A percentile compares a stretch with the other conserved stretches of the same genome.
Evolutionary conservation across 2,329 filamentous ascomycete genomes (phyloP).

Genomic region (Aspergillus pseudonomiae): DNA sequence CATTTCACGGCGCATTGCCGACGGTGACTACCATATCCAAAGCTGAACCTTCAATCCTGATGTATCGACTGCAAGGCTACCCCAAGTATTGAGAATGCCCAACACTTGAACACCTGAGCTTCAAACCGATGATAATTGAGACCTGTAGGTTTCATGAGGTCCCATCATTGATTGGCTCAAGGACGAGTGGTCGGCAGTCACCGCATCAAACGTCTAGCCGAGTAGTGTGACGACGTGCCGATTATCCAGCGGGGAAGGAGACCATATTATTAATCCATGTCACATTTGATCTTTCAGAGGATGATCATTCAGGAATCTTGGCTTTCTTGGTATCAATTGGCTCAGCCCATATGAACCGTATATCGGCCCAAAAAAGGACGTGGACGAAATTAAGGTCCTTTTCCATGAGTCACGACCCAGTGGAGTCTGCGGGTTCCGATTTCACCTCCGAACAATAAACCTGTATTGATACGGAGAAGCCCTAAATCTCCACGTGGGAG

Average conservation of each 20-base stretch:
- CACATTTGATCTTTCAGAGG: background rate
- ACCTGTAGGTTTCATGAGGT: background rate
- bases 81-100: background rate
- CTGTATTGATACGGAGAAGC: background rate
- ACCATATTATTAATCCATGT: conserved; percentile 1
- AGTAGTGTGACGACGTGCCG: conserved; percentile 22
- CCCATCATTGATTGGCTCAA: background rate
- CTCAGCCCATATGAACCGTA: background rate
- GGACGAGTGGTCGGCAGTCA: background rate
- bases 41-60: background rate
- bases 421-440: background rate
- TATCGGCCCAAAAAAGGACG: background rate
- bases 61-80: background rate
- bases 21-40: background rate
- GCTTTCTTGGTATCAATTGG: background rate
- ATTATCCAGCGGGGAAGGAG: conserved; percentile 27
- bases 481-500: background rate
- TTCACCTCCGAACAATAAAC: background rate
- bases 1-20: background rate
- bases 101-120: background rate
- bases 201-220: background rate
- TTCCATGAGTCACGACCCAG: background rate
- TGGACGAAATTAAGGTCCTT: background rate
- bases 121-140: background rate
- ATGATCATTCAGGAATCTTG: background rate